Evolutionary conservation across 2,329 filamentous ascomycete species (phyloP).

Genomic region (Fusarium begoniae): DNA sequence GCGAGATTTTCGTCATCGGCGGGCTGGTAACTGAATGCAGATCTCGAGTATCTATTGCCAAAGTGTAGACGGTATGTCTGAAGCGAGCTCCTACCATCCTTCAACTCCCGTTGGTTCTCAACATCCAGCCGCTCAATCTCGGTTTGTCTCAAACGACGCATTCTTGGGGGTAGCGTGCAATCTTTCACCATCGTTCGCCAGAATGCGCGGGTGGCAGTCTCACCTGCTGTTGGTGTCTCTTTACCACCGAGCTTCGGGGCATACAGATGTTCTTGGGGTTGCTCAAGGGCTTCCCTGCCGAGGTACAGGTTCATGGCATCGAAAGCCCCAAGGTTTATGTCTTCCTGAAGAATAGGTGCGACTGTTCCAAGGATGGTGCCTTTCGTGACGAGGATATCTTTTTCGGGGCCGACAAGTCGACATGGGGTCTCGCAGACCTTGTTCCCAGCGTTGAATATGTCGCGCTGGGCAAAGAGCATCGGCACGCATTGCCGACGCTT

Average conservation of each 20-base stretch:
- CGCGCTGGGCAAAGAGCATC: constrained; percentile 16
- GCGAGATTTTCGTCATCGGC: background rate
- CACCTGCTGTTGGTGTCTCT: background rate
- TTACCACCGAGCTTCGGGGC: background rate
- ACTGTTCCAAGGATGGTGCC: background rate
- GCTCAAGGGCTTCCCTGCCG: background rate
- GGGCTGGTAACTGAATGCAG: background rate
- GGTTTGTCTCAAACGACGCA: background rate
- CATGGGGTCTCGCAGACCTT: background rate
- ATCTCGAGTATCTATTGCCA: background rate
- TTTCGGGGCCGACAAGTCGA: background rate
- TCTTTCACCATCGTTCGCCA: constrained; percentile 17
- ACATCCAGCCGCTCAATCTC: background rate
- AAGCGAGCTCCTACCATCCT: rapidly evolving
- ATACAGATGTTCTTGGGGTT: background rate
- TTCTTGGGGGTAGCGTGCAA: constrained; percentile 1
- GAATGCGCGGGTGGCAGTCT: background rate
- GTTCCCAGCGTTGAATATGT: background rate
- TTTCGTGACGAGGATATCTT: background rate
- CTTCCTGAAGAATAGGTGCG: background rate
- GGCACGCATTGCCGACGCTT: background rate
- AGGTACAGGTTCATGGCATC: background rate
- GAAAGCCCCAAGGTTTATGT: rapidly evolving
- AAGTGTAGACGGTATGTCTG: background rate
- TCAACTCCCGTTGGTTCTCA: background rate